Evolutionary conservation across 352 stramenopile species (phyloP), one percentile per base, ranked within the genome.

Genomic region (Globisporangium carolinianum): DNA sequence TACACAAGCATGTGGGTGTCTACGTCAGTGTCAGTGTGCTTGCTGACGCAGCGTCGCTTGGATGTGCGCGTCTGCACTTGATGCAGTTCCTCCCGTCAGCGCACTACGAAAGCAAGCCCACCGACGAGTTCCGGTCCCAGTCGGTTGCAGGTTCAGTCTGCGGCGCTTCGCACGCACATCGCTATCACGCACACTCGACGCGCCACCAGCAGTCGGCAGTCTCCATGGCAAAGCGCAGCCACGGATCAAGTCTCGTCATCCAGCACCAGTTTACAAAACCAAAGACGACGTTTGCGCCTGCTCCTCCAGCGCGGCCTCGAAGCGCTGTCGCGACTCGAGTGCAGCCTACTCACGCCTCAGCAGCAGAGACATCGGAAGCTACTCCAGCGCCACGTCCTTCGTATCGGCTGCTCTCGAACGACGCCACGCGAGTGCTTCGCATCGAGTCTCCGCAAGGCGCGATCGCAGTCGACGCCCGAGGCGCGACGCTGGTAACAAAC

Each of bases 341-440:
- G 7, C 39, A 43, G 7, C 11, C 39, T 12, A 3, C 39, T 7
- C 39, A 43, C 6, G 39, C 50, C 7, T 54, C 45, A 36, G 47
- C 37, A 17, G 6, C 42, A 43, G 11, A 14, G 43, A 7, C 37
- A 5, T 41, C 43, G 37, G 8, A 46, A 38, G 8, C 14, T 6
- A 9, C 42, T 10, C 51, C 60, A 56, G 11, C 15, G 14, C 51
- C 60, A 47, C 50, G 60, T 32, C 63, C 55, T 12, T 75, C 68
- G 17, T 87, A 81, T 61, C 73, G 76, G 6, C 53, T 87, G 36
- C 55, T 84, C 5, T 78, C 76, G 11, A 79, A 73, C 46, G 74
- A 83, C 55, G 71, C 68, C 15, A 76, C 72, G 4, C 67, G 76
- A 0, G 72, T 87, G 35, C 57, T 87, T 17, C 67, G 75, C 24